A percentile compares a stretch with the other conserved stretches of the same genome.
Conservation (phyloP, 805 yeast species). For the Yarrowia yakushimensis region DNA sequence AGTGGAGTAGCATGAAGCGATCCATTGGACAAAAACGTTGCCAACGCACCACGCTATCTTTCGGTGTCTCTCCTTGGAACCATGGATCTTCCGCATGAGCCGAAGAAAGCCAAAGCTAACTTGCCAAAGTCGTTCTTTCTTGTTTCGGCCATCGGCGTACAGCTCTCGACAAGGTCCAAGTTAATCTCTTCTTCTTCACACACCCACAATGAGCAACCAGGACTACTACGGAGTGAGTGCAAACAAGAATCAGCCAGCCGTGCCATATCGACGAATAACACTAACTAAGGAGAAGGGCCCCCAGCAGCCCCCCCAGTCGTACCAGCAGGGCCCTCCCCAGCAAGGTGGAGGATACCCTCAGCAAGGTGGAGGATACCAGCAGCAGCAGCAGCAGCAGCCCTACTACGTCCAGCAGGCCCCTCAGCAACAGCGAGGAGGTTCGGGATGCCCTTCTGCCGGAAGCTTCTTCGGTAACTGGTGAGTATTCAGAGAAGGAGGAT, state of each 20-base stretch:
- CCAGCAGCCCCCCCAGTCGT: conserved; percentile 22
- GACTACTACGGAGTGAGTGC: conserved; percentile 20
- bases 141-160: conserved; percentile 8
- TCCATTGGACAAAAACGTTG: background rate
- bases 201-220: conserved; percentile 21
- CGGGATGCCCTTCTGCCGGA: conserved; percentile 1
- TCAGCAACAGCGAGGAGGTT: background rate
- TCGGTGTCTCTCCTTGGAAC: background rate
- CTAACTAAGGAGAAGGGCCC: conserved; percentile 22
- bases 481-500: background rate
- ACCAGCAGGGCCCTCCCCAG: conserved; percentile 24
- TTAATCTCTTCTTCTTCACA: conserved; percentile 3
- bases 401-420: conserved; percentile 21
- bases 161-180: background rate
- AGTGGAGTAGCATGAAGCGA: background rate
- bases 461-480: conserved; percentile 16
- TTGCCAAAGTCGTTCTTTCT: conserved; percentile 10
- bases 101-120: conserved; percentile 19
- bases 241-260: background rate
- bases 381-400: conserved; percentile 24
- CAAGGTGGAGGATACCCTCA: conserved; percentile 2
- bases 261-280: background rate
- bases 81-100: background rate
- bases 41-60: conserved; percentile 5
- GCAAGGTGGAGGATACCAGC: background rate